Conservation (phyloP, 108 stramenopile species). For the Cyclotella distinguenda region DNA sequence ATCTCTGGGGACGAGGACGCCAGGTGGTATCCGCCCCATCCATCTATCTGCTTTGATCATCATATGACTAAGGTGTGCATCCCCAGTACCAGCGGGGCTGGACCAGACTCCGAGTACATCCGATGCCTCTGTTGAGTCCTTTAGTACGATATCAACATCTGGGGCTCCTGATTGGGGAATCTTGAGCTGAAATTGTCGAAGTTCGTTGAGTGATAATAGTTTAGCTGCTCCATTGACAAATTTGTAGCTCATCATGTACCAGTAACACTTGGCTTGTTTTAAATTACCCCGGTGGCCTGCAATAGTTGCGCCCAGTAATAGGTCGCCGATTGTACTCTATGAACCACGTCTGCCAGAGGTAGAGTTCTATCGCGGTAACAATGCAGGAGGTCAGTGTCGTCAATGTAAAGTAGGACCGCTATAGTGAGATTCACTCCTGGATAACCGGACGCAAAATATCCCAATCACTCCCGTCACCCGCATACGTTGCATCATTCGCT, state of each 20-base stretch:
- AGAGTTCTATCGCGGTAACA: neutral
- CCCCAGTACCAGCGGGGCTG: neutral
- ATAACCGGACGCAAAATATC: neutral
- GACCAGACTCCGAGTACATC: neutral
- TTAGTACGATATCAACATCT: neutral
- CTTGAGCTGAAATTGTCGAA: neutral
- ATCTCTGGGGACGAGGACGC: neutral
- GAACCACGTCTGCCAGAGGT: neutral
- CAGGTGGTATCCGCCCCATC: neutral
- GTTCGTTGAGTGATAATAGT: neutral
- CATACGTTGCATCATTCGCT: constrained; percentile 10
- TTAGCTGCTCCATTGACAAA: neutral
- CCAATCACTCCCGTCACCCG: neutral
- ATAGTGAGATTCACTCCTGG: neutral
- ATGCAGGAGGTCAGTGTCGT: neutral
- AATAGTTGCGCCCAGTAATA: neutral
- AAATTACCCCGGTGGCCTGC: neutral
- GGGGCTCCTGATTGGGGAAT: neutral
- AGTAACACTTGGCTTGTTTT: neutral
- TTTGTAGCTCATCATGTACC: neutral
- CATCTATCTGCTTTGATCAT: neutral
- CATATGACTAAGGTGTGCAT: neutral
- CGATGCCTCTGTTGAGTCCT: neutral
- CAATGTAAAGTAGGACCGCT: neutral
- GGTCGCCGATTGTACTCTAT: neutral